These are phyloP conservation scores for Aegilops sharonensis DNA, from an alignment of 176 grass and related monocot genomes.

Conservation along the genomic window DNA sequence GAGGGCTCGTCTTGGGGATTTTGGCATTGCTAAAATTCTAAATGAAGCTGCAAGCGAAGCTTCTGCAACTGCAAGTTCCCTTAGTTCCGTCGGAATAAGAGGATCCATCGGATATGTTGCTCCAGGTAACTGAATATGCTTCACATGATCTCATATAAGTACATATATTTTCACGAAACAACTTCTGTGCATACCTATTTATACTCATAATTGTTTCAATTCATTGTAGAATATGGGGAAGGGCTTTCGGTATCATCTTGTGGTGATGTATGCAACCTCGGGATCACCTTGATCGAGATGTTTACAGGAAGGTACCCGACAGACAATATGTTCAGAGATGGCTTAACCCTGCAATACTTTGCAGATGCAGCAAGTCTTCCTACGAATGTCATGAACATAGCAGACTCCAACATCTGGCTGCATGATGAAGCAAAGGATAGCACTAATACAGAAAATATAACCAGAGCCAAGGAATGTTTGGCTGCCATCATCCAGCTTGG, in stretches of 20 bases:
- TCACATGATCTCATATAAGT: not conserved
- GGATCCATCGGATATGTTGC: slow-evolving; percentile 49
- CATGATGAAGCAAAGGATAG: not conserved
- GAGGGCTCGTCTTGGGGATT: slow-evolving; percentile 46
- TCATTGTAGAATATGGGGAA: not conserved
- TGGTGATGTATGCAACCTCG: slow-evolving; percentile 12
- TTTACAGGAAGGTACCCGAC: slow-evolving; percentile 2
- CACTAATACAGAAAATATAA: not conserved
- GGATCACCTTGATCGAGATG: slow-evolving; percentile 6
- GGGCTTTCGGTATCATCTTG: not conserved
- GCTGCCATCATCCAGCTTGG: not conserved
- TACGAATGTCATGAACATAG: not conserved
- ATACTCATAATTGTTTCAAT: not conserved
- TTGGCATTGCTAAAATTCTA: slow-evolving; percentile 42
- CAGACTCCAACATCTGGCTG: slow-evolving; percentile 1
- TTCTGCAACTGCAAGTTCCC: not conserved
- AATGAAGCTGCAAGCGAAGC: not conserved
- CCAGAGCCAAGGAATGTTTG: not conserved
- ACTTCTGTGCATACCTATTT: not conserved
- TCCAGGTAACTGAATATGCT: slow-evolving; percentile 29
- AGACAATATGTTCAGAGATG: slow-evolving; percentile 17
- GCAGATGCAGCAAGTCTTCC: not conserved
- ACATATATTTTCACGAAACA: not conserved
- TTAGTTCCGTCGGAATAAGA: no score
- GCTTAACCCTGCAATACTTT: not conserved